Evolutionary conservation across 495 filamentous ascomycete species (phyloP), one percentile per base, ranked within the genome.

Genomic region (Xylaria venustula): DNA sequence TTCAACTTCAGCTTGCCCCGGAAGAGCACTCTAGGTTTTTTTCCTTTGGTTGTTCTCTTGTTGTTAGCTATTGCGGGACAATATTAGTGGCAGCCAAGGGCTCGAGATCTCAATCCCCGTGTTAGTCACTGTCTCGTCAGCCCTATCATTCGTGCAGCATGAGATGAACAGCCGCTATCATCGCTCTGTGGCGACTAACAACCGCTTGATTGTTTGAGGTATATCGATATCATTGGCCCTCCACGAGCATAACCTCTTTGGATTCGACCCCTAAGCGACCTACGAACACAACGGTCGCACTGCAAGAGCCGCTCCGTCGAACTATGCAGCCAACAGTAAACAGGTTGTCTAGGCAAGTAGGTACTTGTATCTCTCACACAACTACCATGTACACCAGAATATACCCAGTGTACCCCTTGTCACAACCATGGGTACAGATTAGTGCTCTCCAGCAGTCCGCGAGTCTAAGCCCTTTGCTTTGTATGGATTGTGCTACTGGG

Each of bases 151-250:
- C 30, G 22, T 47, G n/a, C 8, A n/a, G 12, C 14, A 25, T 54
- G 15, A 23, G 32, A 17, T 54, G n/a, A 25, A 54, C 20, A n/a
- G n/a, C 41, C 8, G 12, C 22, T 23, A 41, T 6, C 36, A 54
- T 23, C 47, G 56, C 20, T 23, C 52, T 3, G 41, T 36, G 37
- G 12, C 19, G 30, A 47, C 49, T 22, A 61, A 48, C 42, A 61
- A 22, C 49, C 58, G 58, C 58, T 49, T 50, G 58, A 34, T 42
- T 61, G 41, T 54, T 54, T 26, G 41, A 23, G 20, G 15, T 48
- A 2, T 30, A 11, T 12, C 36, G 23, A 25, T 50, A n/a, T 46
- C 19, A 49, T 49, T 55, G 51, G 57, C 7, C 15, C 34, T 44
- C 19, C 19, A 2, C 25, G 9, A 11, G 28, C 15, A 11, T 14